Base-by-base conservation (phyloP, 768 basidiomycete species). In the Mycena albidolilacea region DNA sequence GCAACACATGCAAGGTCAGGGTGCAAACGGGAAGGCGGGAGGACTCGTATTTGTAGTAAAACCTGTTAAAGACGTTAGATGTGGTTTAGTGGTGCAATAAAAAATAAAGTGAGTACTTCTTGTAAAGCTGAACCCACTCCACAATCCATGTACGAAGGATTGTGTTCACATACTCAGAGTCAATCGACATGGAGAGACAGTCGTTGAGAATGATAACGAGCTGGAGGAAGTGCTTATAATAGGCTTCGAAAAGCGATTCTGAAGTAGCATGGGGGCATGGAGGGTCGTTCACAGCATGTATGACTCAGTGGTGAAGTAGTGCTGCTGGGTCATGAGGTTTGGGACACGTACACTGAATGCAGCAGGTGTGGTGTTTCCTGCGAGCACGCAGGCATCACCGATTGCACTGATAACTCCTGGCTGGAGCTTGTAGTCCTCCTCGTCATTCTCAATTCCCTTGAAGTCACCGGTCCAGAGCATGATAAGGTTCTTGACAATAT, bases 401-500 rank as follows among this genome's bases (percentile, higher is more conserved):
- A 67, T 67, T 3, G 41, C 30, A 1, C 37, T 35, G 23, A 59
- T 59, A 21, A 67, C 35, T 1, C 72, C 50, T 30, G 64, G 64
- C 23, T 23, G 64, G 41, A 66, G 19, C 23, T 15, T 3, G 41
- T 86, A 87, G 11, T 77, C 77, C 30, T 80, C 81, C 19, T n/a
- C 39, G 0, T 79, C 80, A 3, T 77, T 48, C 50, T 84, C 80
- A 0, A 87, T 74, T 5, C 75, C 84, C 72, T 88, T 89, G 80
- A 82, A 88, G 8, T 77, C 69, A 0, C 83, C 84, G 2, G 82
- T 85, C 85, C 86, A 88, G 1, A 85, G 75, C 0, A 69, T 35
- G 38, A 88, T 75, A 1, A 90, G 80, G 54, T 83, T 86, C 35
- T 75, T 77, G 19, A 87, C 73, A 3, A 86, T 57, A 70, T 89